Percentiles rank a stretch among this genome's conserved stretches.
phyloP scores from a whole-genome alignment of 805 yeast genomes.

The Metschnikowia proteae region DNA sequence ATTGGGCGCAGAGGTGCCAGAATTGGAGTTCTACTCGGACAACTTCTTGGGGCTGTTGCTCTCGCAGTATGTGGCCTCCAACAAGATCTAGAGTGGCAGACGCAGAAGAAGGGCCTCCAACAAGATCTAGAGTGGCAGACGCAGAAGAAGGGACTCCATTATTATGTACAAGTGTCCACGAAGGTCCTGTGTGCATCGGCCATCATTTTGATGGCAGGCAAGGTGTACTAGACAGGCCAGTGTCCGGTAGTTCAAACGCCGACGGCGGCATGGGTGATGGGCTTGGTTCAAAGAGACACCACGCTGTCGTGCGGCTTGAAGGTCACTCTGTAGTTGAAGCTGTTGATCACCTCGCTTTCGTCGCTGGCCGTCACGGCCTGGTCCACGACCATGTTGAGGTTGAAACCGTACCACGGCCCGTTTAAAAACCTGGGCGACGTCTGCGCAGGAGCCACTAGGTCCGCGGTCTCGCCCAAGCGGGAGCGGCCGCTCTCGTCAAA shows the following conservation, averaged over 20 bases:
- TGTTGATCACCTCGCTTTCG: conserved; percentile 48
- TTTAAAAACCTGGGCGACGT: conserved; percentile 44
- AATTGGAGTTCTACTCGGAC: conserved; percentile 28
- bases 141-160: background rate
- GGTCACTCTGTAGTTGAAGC: conserved; percentile 64
- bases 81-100: conserved; percentile 1
- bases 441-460: conserved; percentile 30
- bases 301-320: conserved; percentile 55
- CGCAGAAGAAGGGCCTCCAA: no score
- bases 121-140: conserved; percentile 1
- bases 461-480: conserved; percentile 61
- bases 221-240: no score
- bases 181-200: no score
- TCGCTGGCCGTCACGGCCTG: conserved; percentile 37
- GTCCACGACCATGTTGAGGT: conserved; percentile 56
- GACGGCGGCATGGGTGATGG: no score
- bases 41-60: conserved; percentile 33
- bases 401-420: conserved; percentile 72
- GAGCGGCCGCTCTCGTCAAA: conserved; percentile 76
- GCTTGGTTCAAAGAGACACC: conserved; percentile 20
- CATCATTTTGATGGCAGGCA: no score
- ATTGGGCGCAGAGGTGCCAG: conserved; percentile 20
- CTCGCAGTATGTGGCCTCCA: conserved; percentile 24
- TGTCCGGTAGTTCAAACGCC: no score
- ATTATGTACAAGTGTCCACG: no score